Evolutionary conservation across 805 yeast genomes (phyloP), one percentile per base, ranked within the genome.

Genomic region (Metschnikowia lachancei): DNA sequence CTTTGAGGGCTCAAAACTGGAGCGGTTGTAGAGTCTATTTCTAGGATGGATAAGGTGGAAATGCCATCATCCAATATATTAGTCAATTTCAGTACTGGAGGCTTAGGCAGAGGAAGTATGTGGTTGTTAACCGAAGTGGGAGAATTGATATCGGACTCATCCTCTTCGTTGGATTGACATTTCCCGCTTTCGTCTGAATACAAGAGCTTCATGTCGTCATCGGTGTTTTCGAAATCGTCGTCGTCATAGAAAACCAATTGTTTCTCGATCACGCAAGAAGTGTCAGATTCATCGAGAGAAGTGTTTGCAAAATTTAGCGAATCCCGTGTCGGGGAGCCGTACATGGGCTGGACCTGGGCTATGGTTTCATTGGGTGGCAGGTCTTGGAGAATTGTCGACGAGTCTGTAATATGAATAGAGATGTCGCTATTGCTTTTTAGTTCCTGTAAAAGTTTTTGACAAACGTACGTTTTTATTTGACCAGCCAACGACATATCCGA

Each of bases 381-480:
- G 20, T 53, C 53, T 49, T 54, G 56, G n/a, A 52, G 51, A 26
- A 48, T 52, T 3, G 55, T 55, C 19, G 46, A 43, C 4, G 56
- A 40, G 36, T 43, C 44, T 17, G 52, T 17, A 39, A 55, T 49
- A 40, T 47, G 53, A 13, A 34, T 16, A n/a, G 54, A 36, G 11
- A 49, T 39, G 24, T 53, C 54, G 12, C 47, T 36, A 30, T 45
- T 50, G 36, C 41, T 31, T 24, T 49, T 42, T 33, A 51, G 41
- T 28, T 60, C 60, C 4, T 39, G 35, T 12, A 48, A 36, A 24
- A 63, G 57, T 44, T 47, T 49, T 10, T 40, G 45, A 29, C 50
- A 52, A 11, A 68, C 64, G 41, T 70, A 71, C 7, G 47, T 33
- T 34, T 59, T 62, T 29, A 70, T 58, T 32, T 60, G 60, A 3